Evolutionary conservation across 2,329 filamentous ascomycete species (phyloP), one percentile per base, ranked within the genome.

Genomic region (Trichoderma pleuroti): DNA sequence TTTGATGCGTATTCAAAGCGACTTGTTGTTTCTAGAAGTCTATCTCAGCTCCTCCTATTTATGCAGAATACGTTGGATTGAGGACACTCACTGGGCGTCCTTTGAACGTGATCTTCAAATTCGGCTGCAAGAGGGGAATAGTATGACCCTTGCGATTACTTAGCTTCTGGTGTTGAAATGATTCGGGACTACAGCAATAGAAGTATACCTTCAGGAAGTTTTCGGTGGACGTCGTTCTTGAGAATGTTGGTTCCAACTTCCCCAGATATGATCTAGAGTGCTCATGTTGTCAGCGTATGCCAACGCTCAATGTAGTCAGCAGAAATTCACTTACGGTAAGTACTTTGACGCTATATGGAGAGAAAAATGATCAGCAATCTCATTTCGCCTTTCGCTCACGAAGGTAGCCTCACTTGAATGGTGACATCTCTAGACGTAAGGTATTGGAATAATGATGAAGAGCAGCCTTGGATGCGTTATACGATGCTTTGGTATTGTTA

Each of bases 381-480:
- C 9, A 5, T 3, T 60, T 26, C 9, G 3, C 3, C 4, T 28
- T 34, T 16, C 7, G 14, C 9, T 57, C 18, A 2, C 5, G 6
- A 14, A 24, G 8, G 10, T 18, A 11, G 21, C 16, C 67, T 68
- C 18, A 73, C 76, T 72, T 72, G 7, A 76, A 73, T 5, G 75
- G 76, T 14, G 72, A 70, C 70, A 77, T 71, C 49, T 77, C 76
- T 57, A 76, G 73, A 12, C 72, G 66, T 28, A 76, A 42, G 2
- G 68, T 68, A 52, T 75, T 72, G 2, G 73, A 72, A 12, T 74
- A 76, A 24, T 74, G 73, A 24, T 75, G 74, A 18, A 76, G 66
- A 11, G 75, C 75, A 10, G 75, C 75, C 60, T 76, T 76, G 32
- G 67, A 73, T 4, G 74, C 73, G 34, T 76, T 76, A 65, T 76